Evolutionary conservation across 208 protist genomes (phyloP).

Genomic region (Naegleria lovaniensis): DNA sequence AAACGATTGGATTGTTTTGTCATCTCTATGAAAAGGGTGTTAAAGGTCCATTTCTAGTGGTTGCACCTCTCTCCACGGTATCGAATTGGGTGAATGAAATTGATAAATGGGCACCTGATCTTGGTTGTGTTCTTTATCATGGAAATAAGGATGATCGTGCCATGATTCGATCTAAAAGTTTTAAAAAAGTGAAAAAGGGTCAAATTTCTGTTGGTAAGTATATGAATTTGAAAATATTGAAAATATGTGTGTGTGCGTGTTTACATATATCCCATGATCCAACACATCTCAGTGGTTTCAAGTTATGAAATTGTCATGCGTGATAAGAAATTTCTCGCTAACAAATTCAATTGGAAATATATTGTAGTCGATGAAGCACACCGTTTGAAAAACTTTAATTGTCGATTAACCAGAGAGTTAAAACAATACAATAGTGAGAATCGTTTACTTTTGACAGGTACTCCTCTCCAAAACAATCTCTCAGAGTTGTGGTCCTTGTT

Average conservation of each 20-base stretch:
- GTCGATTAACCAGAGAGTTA: background rate
- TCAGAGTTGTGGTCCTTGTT: slow-evolving; percentile 89
- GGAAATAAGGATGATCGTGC: slow-evolving; percentile 80
- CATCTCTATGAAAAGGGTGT: slow-evolving; percentile 82
- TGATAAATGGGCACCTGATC: slow-evolving; percentile 81
- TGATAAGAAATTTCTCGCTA: slow-evolving; percentile 76
- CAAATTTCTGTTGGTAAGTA: slow-evolving; percentile 39
- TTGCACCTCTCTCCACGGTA: slow-evolving; percentile 91
- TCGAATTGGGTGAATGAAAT: slow-evolving; percentile 96
- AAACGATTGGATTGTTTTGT: slow-evolving; percentile 90
- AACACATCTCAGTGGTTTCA: too few species aligned
- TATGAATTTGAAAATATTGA: slow-evolving; percentile 82
- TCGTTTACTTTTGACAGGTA: slow-evolving; percentile 92
- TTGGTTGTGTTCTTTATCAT: slow-evolving; percentile 85
- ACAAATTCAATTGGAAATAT: slow-evolving; percentile 39
- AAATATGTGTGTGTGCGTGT: too few species aligned
- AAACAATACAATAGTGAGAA: slow-evolving; percentile 47
- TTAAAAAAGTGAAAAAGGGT: slow-evolving; percentile 43
- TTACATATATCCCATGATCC: too few species aligned
- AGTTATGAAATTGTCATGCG: slow-evolving; percentile 92
- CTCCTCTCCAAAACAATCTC: slow-evolving; percentile 94
- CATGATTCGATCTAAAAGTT: slow-evolving; percentile 47
- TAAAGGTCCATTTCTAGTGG: slow-evolving; percentile 87
- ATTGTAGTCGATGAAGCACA: slow-evolving; percentile 39
- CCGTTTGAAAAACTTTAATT: slow-evolving; percentile 32